Evolutionary conservation across 306 rosid species (phyloP).

Genomic region (Castanopsis chinensis): DNA sequence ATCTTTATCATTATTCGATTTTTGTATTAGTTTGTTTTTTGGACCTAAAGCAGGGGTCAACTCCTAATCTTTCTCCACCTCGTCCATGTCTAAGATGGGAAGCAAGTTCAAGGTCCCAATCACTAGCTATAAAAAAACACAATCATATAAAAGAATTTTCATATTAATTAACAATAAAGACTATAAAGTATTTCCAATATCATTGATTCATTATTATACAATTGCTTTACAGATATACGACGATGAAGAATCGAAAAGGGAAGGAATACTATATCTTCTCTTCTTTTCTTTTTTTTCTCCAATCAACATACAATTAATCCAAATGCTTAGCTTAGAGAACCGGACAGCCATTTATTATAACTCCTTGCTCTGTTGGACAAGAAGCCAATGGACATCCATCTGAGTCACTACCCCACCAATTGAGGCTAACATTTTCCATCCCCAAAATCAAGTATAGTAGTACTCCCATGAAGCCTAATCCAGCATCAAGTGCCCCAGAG

Average conservation of each 20-base stretch:
- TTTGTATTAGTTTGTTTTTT: too few species aligned
- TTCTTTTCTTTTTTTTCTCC: background rate
- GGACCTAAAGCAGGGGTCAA: too few species aligned
- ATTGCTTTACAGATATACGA: background rate
- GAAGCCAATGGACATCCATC: slow-evolving; percentile 81
- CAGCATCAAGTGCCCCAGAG: slow-evolving; percentile 82
- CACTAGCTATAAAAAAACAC: too few species aligned
- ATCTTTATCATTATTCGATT: too few species aligned
- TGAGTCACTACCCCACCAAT: slow-evolving; percentile 72
- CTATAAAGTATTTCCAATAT: too few species aligned
- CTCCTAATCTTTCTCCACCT: too few species aligned
- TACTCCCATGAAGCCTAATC: slow-evolving; percentile 85
- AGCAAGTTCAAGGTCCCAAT: too few species aligned
- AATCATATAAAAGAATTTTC: too few species aligned
- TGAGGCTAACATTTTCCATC: slow-evolving; percentile 45
- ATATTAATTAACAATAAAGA: too few species aligned
- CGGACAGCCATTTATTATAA: slow-evolving; percentile 47
- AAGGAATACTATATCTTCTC: background rate
- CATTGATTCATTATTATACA: too few species aligned
- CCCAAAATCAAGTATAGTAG: slow-evolving; percentile 61
- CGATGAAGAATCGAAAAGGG: background rate
- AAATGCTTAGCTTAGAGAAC: slow-evolving; percentile 12
- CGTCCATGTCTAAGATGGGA: too few species aligned
- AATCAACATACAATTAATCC: background rate
- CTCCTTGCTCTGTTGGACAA: slow-evolving; percentile 59